Conservation (phyloP, 23 red algal species). For the Pyropia yezoensis region DNA sequence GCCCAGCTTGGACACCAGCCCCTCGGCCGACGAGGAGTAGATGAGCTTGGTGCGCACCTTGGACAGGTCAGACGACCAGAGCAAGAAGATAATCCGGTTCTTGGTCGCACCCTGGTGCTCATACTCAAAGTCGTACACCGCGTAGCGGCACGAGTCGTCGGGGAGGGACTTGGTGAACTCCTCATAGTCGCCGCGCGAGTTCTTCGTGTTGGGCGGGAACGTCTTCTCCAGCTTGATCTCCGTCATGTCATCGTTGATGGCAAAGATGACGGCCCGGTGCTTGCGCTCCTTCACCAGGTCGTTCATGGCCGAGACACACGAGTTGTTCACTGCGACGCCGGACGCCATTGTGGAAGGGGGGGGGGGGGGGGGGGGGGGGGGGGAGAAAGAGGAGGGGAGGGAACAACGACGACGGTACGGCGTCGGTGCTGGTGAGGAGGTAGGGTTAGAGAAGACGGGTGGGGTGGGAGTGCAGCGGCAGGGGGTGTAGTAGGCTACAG, state of each 20-base stretch:
- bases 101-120: slow-evolving; percentile 17
- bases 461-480: too few relatives aligned
- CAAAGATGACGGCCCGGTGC: slow-evolving; percentile 37
- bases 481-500: too few relatives aligned
- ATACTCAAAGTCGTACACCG: slow-evolving; percentile 47
- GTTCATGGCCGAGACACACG: neutral
- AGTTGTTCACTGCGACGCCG: neutral
- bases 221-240: slow-evolving; percentile 25
- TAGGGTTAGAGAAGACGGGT: too few relatives aligned
- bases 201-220: slow-evolving; percentile 5
- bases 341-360: slow-evolving; percentile 1
- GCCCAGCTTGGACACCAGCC: slow-evolving; percentile 7
- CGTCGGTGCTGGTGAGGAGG: too few relatives aligned
- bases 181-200: slow-evolving; percentile 34
- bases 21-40: slow-evolving; percentile 35
- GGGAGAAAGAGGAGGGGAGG: neutral
- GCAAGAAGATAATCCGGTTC: slow-evolving; percentile 43
- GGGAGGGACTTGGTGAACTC: slow-evolving; percentile 29
- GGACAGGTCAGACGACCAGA: slow-evolving; percentile 29
- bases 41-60: slow-evolving; percentile 38
- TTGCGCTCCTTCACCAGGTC: slow-evolving; percentile 13
- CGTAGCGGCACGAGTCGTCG: slow-evolving; percentile 29
- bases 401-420: too few relatives aligned
- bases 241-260: slow-evolving; percentile 21
- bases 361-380: too few relatives aligned